Percentiles rank a stretch among this genome's conserved stretches.
These are phyloP conservation scores for Neonectria sp. DNA, from an alignment of 2,329 filamentous ascomycete genomes.

Conservation along the genomic window DNA sequence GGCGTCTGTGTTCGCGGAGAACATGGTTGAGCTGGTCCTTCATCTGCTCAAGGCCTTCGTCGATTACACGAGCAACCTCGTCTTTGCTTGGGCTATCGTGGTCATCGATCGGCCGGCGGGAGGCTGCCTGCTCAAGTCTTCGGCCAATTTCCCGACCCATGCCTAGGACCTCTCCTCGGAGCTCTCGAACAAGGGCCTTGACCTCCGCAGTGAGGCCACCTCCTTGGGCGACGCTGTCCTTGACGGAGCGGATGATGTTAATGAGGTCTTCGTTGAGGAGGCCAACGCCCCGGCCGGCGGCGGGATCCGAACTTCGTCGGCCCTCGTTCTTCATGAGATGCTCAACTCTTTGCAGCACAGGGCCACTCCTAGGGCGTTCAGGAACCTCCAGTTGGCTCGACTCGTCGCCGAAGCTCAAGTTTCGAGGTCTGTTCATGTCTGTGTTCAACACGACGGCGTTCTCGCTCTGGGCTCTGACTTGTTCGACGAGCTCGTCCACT, in stretches of 20 bases:
- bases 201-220: conserved; percentile 93
- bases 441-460: conserved; percentile 57
- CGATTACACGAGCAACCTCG: conserved; percentile 82
- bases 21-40: conserved; percentile 87
- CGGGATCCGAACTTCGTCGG: conserved; percentile 62
- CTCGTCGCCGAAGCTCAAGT: conserved; percentile 61
- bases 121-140: conserved; percentile 80
- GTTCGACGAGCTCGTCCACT: conserved; percentile 77
- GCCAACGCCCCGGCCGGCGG: conserved; percentile 60
- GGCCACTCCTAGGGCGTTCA: conserved; percentile 47
- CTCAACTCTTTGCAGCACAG: conserved; percentile 60
- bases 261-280: conserved; percentile 84
- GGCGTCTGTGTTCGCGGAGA: conserved; percentile 81
- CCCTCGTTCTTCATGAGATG: conserved; percentile 61
- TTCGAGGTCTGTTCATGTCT: conserved; percentile 41
- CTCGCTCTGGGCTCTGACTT: conserved; percentile 69
- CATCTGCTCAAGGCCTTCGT: conserved; percentile 85
- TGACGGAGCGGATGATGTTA: conserved; percentile 87
- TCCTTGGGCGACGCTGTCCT: conserved; percentile 90
- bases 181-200: conserved; percentile 89
- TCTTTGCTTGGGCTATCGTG: conserved; percentile 71
- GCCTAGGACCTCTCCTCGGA: conserved; percentile 91
- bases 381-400: conserved; percentile 52
- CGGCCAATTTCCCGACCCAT: conserved; percentile 94
- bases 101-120: conserved; percentile 61